Percentiles rank a stretch among this genome's conserved stretches.
Evolutionary conservation across 31 red algal genomes (phyloP).

Genomic region (Odonthalia washingtoniensis): DNA sequence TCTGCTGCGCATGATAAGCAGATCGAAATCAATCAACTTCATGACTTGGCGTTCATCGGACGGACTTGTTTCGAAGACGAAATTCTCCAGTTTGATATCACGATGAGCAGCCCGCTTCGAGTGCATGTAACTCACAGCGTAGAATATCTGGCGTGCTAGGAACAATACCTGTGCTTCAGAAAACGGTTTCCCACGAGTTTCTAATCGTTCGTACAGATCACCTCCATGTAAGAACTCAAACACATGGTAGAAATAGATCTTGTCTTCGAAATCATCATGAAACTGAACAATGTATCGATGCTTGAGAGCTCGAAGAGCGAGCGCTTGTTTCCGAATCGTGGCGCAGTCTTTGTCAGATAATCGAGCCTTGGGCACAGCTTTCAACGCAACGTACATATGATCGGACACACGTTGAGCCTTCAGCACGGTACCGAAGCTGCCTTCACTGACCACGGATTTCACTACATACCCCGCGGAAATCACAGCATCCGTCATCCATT

Average conservation of each 20-base stretch:
- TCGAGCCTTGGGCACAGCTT: conserved; percentile 47
- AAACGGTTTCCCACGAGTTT: conserved; percentile 63
- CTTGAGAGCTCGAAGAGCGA: conserved; percentile 49
- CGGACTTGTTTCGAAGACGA: conserved; percentile 73
- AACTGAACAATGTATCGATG: conserved; percentile 72
- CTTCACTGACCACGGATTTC: conserved; percentile 48
- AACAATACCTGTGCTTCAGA: conserved; percentile 67
- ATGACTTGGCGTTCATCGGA: conserved; percentile 69
- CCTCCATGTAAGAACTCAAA: conserved; percentile 73
- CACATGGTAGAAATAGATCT: conserved; percentile 60
- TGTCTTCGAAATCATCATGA: conserved; percentile 71
- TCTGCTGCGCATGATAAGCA: conserved; percentile 50
- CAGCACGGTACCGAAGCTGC: conserved; percentile 70
- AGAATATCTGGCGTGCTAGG: conserved; percentile 70
- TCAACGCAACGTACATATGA: conserved; percentile 43
- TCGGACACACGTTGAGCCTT: conserved; percentile 32
- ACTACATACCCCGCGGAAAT: conserved; percentile 50
- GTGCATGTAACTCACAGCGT: conserved; percentile 67
- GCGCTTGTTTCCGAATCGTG: conserved; percentile 50
- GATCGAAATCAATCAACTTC: conserved; percentile 84
- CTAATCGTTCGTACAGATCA: conserved; percentile 75
- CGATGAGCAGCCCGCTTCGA: conserved; percentile 71
- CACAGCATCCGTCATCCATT: conserved; percentile 70
- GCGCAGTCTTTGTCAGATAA: conserved; percentile 50
- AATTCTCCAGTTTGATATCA: conserved; percentile 87